phyloP scores from a whole-genome alignment of 208 protist species.

The Lotmaria passim region DNA sequence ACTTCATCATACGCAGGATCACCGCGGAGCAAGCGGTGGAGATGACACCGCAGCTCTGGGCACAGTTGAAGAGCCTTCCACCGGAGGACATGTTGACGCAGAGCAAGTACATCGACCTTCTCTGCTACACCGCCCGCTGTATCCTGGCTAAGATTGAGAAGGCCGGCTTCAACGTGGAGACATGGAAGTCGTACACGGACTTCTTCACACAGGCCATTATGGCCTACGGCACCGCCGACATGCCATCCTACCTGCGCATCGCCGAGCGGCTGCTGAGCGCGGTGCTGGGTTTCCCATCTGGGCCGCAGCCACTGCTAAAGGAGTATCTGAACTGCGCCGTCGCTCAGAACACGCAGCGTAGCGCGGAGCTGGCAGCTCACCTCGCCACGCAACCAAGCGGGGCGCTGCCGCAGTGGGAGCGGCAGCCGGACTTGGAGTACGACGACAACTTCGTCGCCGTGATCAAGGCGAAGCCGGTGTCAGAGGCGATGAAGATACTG shows the following conservation, averaged over 20 bases:
- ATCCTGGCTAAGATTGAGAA: constrained; percentile 55
- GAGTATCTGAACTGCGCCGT: constrained; percentile 51
- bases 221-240: constrained; percentile 45
- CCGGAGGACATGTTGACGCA: constrained; percentile 28
- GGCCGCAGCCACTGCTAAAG: constrained; percentile 40
- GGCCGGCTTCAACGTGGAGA: constrained; percentile 38
- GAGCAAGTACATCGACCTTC: constrained; percentile 39
- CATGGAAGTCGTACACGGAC: constrained; percentile 54
- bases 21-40: constrained; percentile 21
- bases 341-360: constrained; percentile 42
- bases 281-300: constrained; percentile 42
- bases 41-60: constrained; percentile 29
- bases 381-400: constrained; percentile 10
- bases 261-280: constrained; percentile 37
- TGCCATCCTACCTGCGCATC: constrained; percentile 32
- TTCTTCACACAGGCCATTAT: constrained; percentile 52
- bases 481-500: constrained; percentile 30
- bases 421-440: constrained; percentile 44
- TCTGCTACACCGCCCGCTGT: constrained; percentile 43
- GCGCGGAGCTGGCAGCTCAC: constrained; percentile 17
- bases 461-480: constrained; percentile 32
- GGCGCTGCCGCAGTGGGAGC: constrained; percentile 17
- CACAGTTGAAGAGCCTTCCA: constrained; percentile 18
- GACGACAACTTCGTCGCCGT: constrained; percentile 34
- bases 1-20: constrained; percentile 36